phyloP scores from a whole-genome alignment of 495 filamentous ascomycete species.

The Usnea hakonensis region DNA sequence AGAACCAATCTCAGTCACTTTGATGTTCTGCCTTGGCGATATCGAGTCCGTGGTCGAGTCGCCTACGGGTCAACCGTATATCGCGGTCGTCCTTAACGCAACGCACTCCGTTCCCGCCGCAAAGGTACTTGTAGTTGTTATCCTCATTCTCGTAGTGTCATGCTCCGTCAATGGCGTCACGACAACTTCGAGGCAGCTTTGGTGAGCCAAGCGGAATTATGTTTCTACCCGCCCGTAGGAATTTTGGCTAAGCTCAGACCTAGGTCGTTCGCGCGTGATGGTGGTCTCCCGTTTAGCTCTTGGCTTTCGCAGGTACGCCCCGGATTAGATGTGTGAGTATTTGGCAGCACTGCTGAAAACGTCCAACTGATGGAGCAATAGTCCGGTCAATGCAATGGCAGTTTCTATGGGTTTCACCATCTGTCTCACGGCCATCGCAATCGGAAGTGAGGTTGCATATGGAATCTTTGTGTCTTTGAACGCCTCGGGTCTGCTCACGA shows the following conservation, averaged over 20 bases:
- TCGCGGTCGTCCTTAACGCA: constrained; percentile 34
- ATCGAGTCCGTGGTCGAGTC: constrained; percentile 24
- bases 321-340: constrained; percentile 14
- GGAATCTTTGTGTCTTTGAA: constrained; percentile 33
- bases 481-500: constrained; percentile 28
- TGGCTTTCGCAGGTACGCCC: constrained; percentile 30
- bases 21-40: constrained; percentile 33
- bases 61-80: constrained; percentile 32
- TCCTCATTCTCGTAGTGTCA: constrained; percentile 30
- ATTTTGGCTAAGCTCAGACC: constrained; percentile 6
- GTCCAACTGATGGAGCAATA: constrained; percentile 19
- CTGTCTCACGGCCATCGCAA: constrained; percentile 29
- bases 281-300: constrained; percentile 36
- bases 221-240: neutral
- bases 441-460: constrained; percentile 32
- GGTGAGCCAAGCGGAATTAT: constrained; percentile 16
- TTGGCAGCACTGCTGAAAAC: neutral
- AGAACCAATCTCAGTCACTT: constrained; percentile 17
- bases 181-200: constrained; percentile 36
- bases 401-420: constrained; percentile 26
- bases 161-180: constrained; percentile 34
- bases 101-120: constrained; percentile 24
- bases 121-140: constrained; percentile 29
- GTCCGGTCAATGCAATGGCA: constrained; percentile 31
- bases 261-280: constrained; percentile 36